Evolutionary conservation across 331 rosid species (phyloP).

Genomic region (Pyracantha coccinea): DNA sequence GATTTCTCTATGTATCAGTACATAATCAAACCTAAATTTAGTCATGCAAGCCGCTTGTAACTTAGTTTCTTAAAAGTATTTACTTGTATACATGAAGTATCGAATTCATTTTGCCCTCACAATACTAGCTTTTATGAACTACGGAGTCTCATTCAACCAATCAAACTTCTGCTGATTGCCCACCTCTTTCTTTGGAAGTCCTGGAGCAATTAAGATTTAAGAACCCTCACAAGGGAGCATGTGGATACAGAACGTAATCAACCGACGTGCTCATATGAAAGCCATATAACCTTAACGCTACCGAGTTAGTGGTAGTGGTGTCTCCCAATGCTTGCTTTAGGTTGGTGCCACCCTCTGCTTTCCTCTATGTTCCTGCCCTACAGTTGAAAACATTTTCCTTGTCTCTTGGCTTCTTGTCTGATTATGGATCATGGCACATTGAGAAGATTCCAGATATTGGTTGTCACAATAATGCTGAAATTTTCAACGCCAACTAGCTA

Average conservation of each 20-base stretch:
- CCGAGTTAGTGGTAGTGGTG: background rate
- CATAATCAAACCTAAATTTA: no score
- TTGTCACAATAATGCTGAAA: background rate
- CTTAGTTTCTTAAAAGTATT: no score
- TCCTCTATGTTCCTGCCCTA: constrained; percentile 1
- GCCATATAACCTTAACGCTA: background rate
- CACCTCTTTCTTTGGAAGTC: no score
- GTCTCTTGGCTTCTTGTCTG: constrained; percentile 17
- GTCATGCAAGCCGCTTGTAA: no score
- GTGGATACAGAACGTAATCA: background rate
- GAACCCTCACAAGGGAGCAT: background rate
- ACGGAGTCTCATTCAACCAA: no score
- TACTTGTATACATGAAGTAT: no score
- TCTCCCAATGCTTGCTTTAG: background rate
- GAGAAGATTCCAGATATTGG: background rate
- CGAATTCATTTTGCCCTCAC: no score
- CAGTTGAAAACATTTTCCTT: constrained; percentile 12
- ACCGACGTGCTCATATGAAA: background rate
- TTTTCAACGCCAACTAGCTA: background rate
- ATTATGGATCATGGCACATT: background rate
- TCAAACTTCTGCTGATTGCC: no score
- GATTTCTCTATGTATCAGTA: no score
- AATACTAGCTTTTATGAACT: no score
- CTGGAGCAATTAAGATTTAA: background rate
- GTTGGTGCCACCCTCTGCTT: background rate